Evolutionary conservation across 2,329 filamentous ascomycete species (phyloP).

Genomic region (Arthrobotrys conoides): DNA sequence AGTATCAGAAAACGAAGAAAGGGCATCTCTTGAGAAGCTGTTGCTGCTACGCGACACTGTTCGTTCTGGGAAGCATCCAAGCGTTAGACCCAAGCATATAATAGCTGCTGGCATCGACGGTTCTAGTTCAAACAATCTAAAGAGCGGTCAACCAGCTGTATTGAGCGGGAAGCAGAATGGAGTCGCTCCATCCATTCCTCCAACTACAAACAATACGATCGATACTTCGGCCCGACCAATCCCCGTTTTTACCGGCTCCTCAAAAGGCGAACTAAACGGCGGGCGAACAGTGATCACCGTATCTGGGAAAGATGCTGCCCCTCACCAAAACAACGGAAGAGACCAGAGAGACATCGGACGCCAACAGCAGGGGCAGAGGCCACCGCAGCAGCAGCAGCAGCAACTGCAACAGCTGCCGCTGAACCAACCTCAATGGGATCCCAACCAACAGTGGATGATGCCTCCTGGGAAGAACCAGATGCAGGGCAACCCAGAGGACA

Average conservation of each 20-base stretch:
- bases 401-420: constrained; percentile 23
- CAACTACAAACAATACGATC: constrained; percentile 21
- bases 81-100: constrained; percentile 29
- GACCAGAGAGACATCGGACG: constrained; percentile 30
- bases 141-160: constrained; percentile 4
- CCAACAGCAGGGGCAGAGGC: constrained; percentile 24
- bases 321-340: constrained; percentile 29
- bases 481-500: constrained; percentile 37
- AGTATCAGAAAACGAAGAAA: constrained; percentile 48
- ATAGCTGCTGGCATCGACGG: background rate
- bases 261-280: constrained; percentile 42
- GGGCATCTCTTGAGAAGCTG: constrained; percentile 43
- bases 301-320: constrained; percentile 41
- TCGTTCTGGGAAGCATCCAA: constrained; percentile 47
- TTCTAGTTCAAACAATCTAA: constrained; percentile 11
- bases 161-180: constrained; percentile 34
- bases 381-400: constrained; percentile 23
- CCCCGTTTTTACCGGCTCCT: constrained; percentile 48
- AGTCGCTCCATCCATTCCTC: background rate
- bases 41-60: constrained; percentile 45
- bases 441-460: constrained; percentile 39
- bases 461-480: constrained; percentile 36
- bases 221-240: constrained; percentile 47
- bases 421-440: constrained; percentile 43
- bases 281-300: constrained; percentile 54